Evolutionary conservation across 306 rosid species (phyloP).

Genomic region (Lablab purpureus): DNA sequence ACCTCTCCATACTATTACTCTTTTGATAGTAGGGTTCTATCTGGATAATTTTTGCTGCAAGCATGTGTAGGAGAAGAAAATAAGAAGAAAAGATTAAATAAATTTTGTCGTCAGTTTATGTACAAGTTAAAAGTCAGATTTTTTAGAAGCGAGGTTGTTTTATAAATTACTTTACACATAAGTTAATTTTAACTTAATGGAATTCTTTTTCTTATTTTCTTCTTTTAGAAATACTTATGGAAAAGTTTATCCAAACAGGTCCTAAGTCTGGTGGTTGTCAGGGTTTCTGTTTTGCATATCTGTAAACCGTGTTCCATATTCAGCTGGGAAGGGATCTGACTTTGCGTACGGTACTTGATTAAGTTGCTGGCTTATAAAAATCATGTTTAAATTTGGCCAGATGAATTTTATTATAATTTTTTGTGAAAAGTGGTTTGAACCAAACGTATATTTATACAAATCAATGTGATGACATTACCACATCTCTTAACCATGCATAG

Average conservation of each 20-base stretch:
- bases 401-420: background rate
- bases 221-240: background rate
- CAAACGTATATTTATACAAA: background rate
- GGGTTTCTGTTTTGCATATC: slow-evolving; percentile 16
- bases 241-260: background rate
- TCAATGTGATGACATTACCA: background rate
- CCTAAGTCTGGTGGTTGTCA: background rate
- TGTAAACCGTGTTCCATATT: slow-evolving; percentile 28
- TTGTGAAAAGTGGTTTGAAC: slow-evolving; percentile 17
- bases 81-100: too few species aligned
- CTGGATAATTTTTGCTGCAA: background rate
- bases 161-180: too few species aligned
- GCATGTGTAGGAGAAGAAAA: background rate
- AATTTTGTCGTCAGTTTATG: too few species aligned
- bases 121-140: background rate
- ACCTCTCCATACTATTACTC: slow-evolving; percentile 28
- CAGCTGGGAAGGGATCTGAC: background rate
- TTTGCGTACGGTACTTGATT: slow-evolving; percentile 2
- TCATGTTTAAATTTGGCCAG: background rate
- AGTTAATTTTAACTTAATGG: too few species aligned
- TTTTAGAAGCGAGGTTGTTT: background rate
- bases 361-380: slow-evolving; percentile 6
- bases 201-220: too few species aligned
- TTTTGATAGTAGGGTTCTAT: background rate
- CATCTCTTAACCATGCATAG: background rate